A percentile compares a stretch with the other conserved stretches of the same genome.
phyloP scores from a whole-genome alignment of 768 basidiomycete species.

The Phylloporus rhodoxanthus region DNA sequence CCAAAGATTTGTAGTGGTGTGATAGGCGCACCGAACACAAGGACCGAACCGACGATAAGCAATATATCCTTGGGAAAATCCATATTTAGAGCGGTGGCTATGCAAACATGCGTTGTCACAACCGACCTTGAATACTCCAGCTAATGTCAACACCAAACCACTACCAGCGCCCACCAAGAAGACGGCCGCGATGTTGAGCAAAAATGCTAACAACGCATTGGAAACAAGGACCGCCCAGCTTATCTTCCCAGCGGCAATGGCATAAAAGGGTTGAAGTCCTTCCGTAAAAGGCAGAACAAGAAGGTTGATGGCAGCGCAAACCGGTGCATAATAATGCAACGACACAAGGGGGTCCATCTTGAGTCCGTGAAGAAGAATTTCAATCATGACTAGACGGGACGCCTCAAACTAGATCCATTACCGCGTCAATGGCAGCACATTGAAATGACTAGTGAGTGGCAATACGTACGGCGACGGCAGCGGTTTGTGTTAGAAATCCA shows the following conservation, averaged over 20 bases:
- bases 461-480: constrained; percentile 64
- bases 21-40: constrained; percentile 76
- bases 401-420: constrained; percentile 68
- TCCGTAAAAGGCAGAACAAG: constrained; percentile 87
- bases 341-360: constrained; percentile 98
- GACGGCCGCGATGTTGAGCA: constrained; percentile 88
- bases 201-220: constrained; percentile 85
- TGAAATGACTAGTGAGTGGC: neutral
- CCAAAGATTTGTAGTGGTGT: constrained; percentile 84
- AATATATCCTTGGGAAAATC: constrained; percentile 69
- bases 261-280: constrained; percentile 80
- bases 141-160: constrained; percentile 85
- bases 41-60: constrained; percentile 84
- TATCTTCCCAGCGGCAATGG: constrained; percentile 44
- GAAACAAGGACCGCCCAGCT: constrained; percentile 68
- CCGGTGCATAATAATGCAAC: constrained; percentile 93
- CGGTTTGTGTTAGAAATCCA: constrained; percentile 84
- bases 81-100: constrained; percentile 9
- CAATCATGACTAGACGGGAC: constrained; percentile 92
- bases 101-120: neutral
- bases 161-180: constrained; percentile 88
- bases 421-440: neutral
- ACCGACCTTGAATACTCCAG: constrained; percentile 85
- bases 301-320: constrained; percentile 88
- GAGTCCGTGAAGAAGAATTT: constrained; percentile 87